A percentile compares a stretch with the other conserved stretches of the same genome.
Evolutionary conservation across 1,284 basidiomycete genomes (phyloP).

Genomic region (Puccinia triticina): DNA sequence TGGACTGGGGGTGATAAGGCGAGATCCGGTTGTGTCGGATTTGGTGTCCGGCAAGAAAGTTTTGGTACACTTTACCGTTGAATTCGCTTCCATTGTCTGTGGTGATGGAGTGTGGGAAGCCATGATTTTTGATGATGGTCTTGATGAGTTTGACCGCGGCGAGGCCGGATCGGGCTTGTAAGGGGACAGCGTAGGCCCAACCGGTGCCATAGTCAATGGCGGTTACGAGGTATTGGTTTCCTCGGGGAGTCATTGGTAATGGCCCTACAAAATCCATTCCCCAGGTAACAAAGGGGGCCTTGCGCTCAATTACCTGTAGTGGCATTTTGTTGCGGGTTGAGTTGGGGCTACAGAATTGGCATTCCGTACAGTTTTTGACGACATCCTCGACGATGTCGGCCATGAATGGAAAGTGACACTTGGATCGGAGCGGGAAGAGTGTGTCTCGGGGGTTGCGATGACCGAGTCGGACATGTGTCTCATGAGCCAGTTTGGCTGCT

Average conservation of each 20-base stretch:
- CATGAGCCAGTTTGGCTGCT: neutral
- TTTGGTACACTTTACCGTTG: neutral
- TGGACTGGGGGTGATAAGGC: neutral
- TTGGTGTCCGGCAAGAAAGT: neutral
- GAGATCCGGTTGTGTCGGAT: constrained; percentile 19
- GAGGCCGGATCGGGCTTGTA: neutral
- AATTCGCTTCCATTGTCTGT: constrained; percentile 28
- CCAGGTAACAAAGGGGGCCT: constrained; percentile 17
- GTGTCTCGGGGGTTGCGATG: neutral
- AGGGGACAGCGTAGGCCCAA: constrained; percentile 4
- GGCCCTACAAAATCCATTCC: constrained; percentile 35
- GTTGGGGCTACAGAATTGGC: constrained; percentile 7
- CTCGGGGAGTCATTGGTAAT: neutral
- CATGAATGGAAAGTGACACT: neutral
- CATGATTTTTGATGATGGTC: constrained; percentile 21
- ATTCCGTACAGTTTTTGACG: neutral
- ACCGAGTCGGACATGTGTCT: neutral
- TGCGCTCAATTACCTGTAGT: neutral
- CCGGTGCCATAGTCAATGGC: constrained; percentile 33
- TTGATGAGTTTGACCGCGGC: neutral
- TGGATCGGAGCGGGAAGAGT: neutral
- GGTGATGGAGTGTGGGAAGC: neutral
- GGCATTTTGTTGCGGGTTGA: constrained; percentile 1
- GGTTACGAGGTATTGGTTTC: constrained; percentile 5
- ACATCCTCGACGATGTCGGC: neutral